phyloP scores from a whole-genome alignment of 2,329 filamentous ascomycete species.

The Pseudogymnoascus sp. region DNA sequence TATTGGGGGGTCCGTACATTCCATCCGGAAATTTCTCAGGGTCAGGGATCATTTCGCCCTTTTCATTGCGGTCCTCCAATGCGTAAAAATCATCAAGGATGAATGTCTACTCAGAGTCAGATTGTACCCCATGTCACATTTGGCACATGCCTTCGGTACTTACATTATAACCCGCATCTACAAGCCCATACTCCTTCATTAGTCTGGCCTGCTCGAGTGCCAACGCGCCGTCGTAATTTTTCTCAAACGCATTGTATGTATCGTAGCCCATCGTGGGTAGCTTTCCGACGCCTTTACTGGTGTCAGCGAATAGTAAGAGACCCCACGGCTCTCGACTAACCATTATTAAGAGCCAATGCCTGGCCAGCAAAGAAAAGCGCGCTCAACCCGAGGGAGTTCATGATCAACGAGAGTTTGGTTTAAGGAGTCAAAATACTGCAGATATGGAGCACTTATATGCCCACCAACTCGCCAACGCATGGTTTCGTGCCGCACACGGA shows the following conservation, averaged over 20 bases:
- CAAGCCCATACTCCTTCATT: not conserved
- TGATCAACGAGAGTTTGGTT: not conserved
- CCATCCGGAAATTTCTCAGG: not conserved
- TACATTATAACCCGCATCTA: constrained; percentile 7
- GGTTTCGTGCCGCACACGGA: not conserved
- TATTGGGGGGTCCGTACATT: not conserved
- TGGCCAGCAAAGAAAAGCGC: not conserved
- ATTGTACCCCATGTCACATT: not conserved
- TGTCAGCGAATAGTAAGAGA: not conserved
- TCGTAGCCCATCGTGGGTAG: not conserved
- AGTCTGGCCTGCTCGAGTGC: not conserved
- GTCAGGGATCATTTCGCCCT: not conserved
- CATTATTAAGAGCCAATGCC: constrained; percentile 1
- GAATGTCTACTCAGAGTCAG: not conserved
- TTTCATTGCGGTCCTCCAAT: not conserved
- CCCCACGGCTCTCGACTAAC: not conserved
- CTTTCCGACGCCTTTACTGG: not conserved
- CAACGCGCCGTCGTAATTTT: not conserved
- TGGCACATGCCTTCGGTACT: too few relatives aligned
- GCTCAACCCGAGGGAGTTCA: not conserved
- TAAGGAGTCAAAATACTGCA: not conserved
- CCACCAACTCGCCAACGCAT: not conserved
- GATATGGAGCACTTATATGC: not conserved
- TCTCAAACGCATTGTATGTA: constrained; percentile 1
- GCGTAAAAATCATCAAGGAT: not conserved